Evolutionary conservation across 768 basidiomycete species (phyloP).

Genomic region (Coprinopsis marcescibilis): DNA sequence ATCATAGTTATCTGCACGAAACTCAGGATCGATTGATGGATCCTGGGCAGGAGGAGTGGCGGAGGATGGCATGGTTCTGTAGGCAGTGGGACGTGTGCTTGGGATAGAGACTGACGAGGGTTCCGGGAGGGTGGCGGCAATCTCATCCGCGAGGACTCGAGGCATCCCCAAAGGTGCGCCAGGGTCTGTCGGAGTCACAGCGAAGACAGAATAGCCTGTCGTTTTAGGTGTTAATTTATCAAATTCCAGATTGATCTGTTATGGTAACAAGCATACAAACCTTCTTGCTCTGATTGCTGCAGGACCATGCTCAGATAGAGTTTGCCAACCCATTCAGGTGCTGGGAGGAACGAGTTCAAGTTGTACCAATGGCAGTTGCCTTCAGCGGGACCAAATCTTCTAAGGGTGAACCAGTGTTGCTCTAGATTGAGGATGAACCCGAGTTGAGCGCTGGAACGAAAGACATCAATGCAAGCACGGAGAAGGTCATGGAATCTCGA

Average conservation of each 20-base stretch:
- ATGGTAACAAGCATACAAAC: slow-evolving; percentile 29
- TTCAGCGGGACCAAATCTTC: slow-evolving; percentile 63
- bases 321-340: slow-evolving; percentile 79
- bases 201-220: slow-evolving; percentile 78
- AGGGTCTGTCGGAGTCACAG: slow-evolving; percentile 59
- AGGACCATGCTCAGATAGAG: slow-evolving; percentile 82
- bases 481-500: neutral
- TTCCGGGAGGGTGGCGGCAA: slow-evolving; percentile 61
- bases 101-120: slow-evolving; percentile 29
- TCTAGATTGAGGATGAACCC: slow-evolving; percentile 84
- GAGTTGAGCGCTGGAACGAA: slow-evolving; percentile 56
- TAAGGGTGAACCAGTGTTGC: slow-evolving; percentile 87
- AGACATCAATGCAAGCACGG: neutral
- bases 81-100: slow-evolving; percentile 2
- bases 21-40: slow-evolving; percentile 7
- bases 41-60: neutral
- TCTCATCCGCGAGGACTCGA: slow-evolving; percentile 64
- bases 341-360: slow-evolving; percentile 65
- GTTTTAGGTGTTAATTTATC: slow-evolving; percentile 2
- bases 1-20: slow-evolving; percentile 40
- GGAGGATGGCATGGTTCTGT: slow-evolving; percentile 4
- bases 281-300: slow-evolving; percentile 82
- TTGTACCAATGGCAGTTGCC: slow-evolving; percentile 81
- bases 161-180: slow-evolving; percentile 48
- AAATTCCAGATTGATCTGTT: neutral